Evolutionary conservation across 2,329 filamentous ascomycete genomes (phyloP), one percentile per base, ranked within the genome.

Genomic region (Talaromyces albobiverticillius): DNA sequence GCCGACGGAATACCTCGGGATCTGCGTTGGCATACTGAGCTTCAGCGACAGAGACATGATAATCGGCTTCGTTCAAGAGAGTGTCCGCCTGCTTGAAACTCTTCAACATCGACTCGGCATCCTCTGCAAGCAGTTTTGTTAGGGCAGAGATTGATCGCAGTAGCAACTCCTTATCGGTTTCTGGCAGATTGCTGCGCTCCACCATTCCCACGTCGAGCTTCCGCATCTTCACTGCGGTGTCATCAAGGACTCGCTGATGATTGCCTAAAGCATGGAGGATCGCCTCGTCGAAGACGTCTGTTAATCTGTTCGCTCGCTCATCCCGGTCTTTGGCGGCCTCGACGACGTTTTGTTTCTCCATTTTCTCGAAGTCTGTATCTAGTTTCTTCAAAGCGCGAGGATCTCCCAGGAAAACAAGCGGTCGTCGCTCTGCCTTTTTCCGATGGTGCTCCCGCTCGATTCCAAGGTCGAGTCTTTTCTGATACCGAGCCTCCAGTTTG

Each of bases 391-490:
- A 71, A 41, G 75, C 75, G 4, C 68, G 63, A 18, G 78, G 77
- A 59, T 82, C 76, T 20, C 79, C 79, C 43, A 76, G 71, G 49
- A 79, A 76, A 22, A 80, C 79, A 29, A 76, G 72, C 20, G 76
- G 79, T 54, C 76, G 75, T 47, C 78, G 70, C 58, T 82, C 79
- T 0, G 80, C 78, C 60, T 75, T 78, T 66, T 82, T 82, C 49
- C 80, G 76, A 14, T 79, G 71, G 43, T 74, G 75, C 61, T 83
- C 80, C 38, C 79, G 76, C 58, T 82, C 80, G 16, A 81, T 64
- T 5, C 79, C 73, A 32, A 78, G 74, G 26, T 76, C 71, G 2
- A 77, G 72, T 11, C 79, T 71, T 55, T 77, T 76, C 14, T 75
- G 75, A 58, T 82, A 76, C 1, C 77, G 72, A 22, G 70, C 63